These are phyloP conservation scores for Diophrys appendiculata DNA, from an alignment of 73 alveolate species.

Conservation along the genomic window DNA sequence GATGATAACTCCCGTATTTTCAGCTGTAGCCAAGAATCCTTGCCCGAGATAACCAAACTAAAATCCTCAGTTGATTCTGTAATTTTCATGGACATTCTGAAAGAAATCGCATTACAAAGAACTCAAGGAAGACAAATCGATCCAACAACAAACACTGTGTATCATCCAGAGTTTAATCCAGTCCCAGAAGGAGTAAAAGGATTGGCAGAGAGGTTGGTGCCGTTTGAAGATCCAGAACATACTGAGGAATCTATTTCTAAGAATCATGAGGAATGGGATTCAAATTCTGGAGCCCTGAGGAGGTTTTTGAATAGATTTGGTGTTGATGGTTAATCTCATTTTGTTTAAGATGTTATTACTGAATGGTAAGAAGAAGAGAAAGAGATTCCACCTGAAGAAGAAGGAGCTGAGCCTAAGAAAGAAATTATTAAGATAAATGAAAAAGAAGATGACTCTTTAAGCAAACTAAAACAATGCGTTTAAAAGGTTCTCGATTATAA, in stretches of 20 bases:
- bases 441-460: slow-evolving; percentile 16
- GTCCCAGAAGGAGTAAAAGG: slow-evolving; percentile 90
- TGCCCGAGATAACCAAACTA: too few species aligned
- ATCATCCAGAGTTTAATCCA: slow-evolving; percentile 90
- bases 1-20: slow-evolving; percentile 71
- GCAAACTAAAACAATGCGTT: too few species aligned
- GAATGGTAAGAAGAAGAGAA: slow-evolving; percentile 44
- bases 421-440: neutral
- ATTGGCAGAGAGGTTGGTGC: slow-evolving; percentile 79
- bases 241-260: slow-evolving; percentile 70
- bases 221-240: slow-evolving; percentile 71
- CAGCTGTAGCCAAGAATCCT: slow-evolving; percentile 52
- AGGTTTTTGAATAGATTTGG: slow-evolving; percentile 80
- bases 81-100: slow-evolving; percentile 19
- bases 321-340: neutral
- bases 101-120: slow-evolving; percentile 75
- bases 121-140: slow-evolving; percentile 86
- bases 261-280: slow-evolving; percentile 72
- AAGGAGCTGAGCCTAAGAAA: slow-evolving; percentile 18
- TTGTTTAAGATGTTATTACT: neutral
- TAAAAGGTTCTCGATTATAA: too few species aligned
- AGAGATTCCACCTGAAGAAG: slow-evolving; percentile 11
- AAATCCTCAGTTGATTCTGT: too few species aligned
- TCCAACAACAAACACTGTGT: slow-evolving; percentile 71
- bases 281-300: slow-evolving; percentile 60